Evolutionary conservation across 176 grass and related monocot species (phyloP), one percentile per base, ranked within the genome.

Genomic region (Oryza glumipatula): DNA sequence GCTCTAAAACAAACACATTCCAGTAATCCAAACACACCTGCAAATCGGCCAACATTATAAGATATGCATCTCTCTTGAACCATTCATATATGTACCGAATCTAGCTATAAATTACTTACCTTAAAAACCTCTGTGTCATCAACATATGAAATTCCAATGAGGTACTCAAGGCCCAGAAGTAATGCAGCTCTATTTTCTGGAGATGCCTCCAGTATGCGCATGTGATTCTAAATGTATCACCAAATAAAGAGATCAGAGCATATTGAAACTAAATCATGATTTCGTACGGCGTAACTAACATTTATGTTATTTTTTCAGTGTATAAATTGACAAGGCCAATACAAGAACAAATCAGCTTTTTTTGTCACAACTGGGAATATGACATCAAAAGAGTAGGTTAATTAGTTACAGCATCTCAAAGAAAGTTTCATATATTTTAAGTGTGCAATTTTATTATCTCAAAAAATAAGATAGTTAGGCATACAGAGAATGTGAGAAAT

Each of bases 111-210:
- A 22, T 22, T 28, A 43, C 66, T 67, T 92, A 99, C 94, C 97
- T 99, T 99, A 68, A 99, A 96, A 86, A 99, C 97, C 76, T 99
- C 94, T 67, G 94, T 99, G 84, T 99, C 94, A 84, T 99, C 97
- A 80, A 99, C 97, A 84, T 94, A 96, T 71, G 97, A 99, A 81
- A 99, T 96, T 56, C 94, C 88, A 78, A 94, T 99, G 43, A 99
- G 94, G 88, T 94, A 99, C 79, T 99, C 94, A 19, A 99, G 90
- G 80, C 94, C 97, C 87, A 94, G 56, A 67, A 94, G 89, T 72
- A 99, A 89, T 84, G 90, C 78, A 74, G 86, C 64, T 86, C 82
- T 88, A 88, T 94, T 99, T 84, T 96, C 97, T 92, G 92, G 84
- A 84, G 89, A 87, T 64, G 73, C 69, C 88, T 99, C 97, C 77